Base-by-base conservation (phyloP, 2,329 filamentous ascomycete species). In the Fusarium haematococcum region DNA sequence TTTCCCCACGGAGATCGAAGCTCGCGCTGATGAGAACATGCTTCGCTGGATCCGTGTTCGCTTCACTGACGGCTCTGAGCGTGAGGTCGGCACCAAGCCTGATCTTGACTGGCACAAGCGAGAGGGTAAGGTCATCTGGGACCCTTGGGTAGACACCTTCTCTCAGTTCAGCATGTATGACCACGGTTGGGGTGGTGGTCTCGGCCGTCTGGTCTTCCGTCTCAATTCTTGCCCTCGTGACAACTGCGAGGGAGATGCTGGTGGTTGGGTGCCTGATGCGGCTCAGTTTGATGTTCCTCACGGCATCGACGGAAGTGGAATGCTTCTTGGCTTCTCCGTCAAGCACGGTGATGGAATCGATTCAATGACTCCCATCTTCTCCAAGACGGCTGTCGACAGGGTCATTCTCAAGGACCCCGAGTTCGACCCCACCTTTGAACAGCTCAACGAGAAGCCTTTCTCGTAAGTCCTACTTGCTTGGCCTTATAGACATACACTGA, bases 1-100 rank as follows among this genome's bases (percentile, higher is more conserved):
- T 20, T 64, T 57, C 37, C 50, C 50, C 14, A 64, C 41, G 16
- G 62, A 64, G 37, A 64, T 64, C 11, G 62, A 64, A 13, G 50
- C 62, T 2, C 27, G 27, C 3, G 62, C 62, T 14, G 52, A 41
- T n/a, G 50, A 41, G 39, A 56, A 56, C n/a, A 57, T 56, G 37
- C 62, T 64, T 10, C 62, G 50, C 18, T 64, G 33, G 33, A 57
- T 64, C 45, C 27, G 62, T 13, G 35, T 64, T 5, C 25, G 30
- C 8, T 64, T 45, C 7, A 64, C 62, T 32, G 62, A 64, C 8
- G 62, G 62, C 4, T 57, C 62, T 32, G 33, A 54, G 11, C 20
- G 20, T 5, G 33, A 39, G 14, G 50, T 41, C 5, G 62, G 62
- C 7, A 57, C 37, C 11, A 64, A 27, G 20, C 37, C 50, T 10